A percentile compares a stretch with the other conserved stretches of the same genome.
Evolutionary conservation across 2,329 filamentous ascomycete genomes (phyloP).

Genomic region (Seiridium unicorne): DNA sequence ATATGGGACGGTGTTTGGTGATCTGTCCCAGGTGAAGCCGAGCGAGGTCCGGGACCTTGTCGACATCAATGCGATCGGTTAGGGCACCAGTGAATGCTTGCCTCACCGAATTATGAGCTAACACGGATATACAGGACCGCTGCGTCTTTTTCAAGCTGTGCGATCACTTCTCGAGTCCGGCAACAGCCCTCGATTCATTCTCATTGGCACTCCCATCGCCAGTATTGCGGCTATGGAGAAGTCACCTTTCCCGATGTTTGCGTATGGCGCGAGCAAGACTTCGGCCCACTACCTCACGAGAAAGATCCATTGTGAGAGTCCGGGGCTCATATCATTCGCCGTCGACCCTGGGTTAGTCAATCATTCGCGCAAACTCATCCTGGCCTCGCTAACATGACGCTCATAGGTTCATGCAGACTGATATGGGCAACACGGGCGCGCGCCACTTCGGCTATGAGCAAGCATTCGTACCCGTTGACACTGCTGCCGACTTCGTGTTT

Average conservation of each 20-base stretch:
- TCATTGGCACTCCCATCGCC: constrained; percentile 11
- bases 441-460: constrained; percentile 10
- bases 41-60: constrained; percentile 9
- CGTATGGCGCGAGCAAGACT: constrained; percentile 12
- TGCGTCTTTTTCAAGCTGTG: constrained; percentile 12
- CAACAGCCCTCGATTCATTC: constrained; percentile 9
- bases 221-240: constrained; percentile 11
- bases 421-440: constrained; percentile 10
- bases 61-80: constrained; percentile 11
- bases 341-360: constrained; percentile 10
- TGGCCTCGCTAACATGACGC: background rate
- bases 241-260: constrained; percentile 7
- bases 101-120: background rate
- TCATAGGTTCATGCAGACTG: constrained; percentile 12
- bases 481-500: constrained; percentile 11
- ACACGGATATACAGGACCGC: constrained; percentile 1
- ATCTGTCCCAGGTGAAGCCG: constrained; percentile 12
- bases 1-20: constrained; percentile 10
- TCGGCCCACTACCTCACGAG: constrained; percentile 8
- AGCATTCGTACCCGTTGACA: constrained; percentile 3
- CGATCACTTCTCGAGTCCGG: constrained; percentile 10
- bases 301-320: constrained; percentile 12
- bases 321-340: constrained; percentile 7
- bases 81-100: background rate
- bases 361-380: background rate